Evolutionary conservation across 1,284 basidiomycete genomes (phyloP).

Genomic region (Sphagnurus paluster): DNA sequence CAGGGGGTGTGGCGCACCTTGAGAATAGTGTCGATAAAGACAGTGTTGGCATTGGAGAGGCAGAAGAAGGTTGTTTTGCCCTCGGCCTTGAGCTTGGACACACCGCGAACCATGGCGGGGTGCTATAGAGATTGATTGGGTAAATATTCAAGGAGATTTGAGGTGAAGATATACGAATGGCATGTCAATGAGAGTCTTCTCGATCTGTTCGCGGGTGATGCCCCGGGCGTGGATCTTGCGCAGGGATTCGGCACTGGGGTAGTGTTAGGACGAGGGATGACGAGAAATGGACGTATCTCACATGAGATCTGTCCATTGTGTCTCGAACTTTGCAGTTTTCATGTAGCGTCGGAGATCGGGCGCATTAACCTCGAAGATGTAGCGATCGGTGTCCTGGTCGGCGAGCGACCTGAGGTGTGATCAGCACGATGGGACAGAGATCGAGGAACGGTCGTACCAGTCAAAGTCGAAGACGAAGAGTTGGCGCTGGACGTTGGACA

Average conservation of each 20-base stretch:
- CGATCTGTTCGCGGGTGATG: constrained; percentile 73
- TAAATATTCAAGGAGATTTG: constrained; percentile 1
- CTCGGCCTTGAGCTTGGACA: constrained; percentile 71
- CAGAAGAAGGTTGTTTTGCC: constrained; percentile 83
- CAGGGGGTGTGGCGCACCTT: constrained; percentile 44
- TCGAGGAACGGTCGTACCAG: constrained; percentile 58
- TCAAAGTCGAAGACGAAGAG: constrained; percentile 97
- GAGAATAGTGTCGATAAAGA: constrained; percentile 91
- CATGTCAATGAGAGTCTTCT: constrained; percentile 75
- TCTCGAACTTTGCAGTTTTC: constrained; percentile 63
- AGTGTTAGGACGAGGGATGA: background rate
- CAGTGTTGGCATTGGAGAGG: constrained; percentile 90
- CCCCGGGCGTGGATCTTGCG: constrained; percentile 70
- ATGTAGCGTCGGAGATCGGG: constrained; percentile 85
- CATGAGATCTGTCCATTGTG: constrained; percentile 97
- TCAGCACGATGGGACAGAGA: background rate
- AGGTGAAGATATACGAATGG: constrained; percentile 73
- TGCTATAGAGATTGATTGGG: constrained; percentile 63
- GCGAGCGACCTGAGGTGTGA: constrained; percentile 68
- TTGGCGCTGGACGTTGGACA: constrained; percentile 56
- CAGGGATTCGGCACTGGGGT: constrained; percentile 69
- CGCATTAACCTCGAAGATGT: constrained; percentile 91
- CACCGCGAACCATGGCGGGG: constrained; percentile 93
- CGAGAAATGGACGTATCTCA: constrained; percentile 40
- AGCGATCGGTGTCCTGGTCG: constrained; percentile 97